Conservation (phyloP, 768 basidiomycete genomes). For the Leccinum subgranulosum region DNA sequence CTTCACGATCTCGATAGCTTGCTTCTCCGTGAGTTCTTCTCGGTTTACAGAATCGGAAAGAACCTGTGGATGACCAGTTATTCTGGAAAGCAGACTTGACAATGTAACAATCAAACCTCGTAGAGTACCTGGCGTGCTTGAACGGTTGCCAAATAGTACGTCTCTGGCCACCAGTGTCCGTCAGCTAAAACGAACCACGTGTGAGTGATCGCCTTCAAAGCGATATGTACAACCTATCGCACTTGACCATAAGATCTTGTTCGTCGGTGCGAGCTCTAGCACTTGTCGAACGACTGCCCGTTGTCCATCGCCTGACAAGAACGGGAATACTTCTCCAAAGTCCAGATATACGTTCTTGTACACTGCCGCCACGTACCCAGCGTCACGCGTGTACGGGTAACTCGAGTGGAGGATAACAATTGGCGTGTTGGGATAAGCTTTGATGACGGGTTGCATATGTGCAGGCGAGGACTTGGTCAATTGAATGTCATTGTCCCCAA, state of each 20-base stretch:
- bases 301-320: slow-evolving; percentile 63
- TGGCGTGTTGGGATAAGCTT: slow-evolving; percentile 53
- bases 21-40: slow-evolving; percentile 50
- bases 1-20: slow-evolving; percentile 53
- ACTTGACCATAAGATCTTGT: slow-evolving; percentile 84
- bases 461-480: slow-evolving; percentile 59
- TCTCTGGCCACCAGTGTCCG: slow-evolving; percentile 64
- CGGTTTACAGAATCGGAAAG: slow-evolving; percentile 46
- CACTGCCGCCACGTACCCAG: slow-evolving; percentile 69
- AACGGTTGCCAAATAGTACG: slow-evolving; percentile 61
- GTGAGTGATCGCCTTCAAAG: not conserved
- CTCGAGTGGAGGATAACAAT: slow-evolving; percentile 72
- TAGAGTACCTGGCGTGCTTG: slow-evolving; percentile 65
- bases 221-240: slow-evolving; percentile 16
- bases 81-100: slow-evolving; percentile 29
- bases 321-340: slow-evolving; percentile 77
- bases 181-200: slow-evolving; percentile 9
- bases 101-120: slow-evolving; percentile 38
- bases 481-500: slow-evolving; percentile 71
- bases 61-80: slow-evolving; percentile 54
- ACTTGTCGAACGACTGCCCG: slow-evolving; percentile 55
- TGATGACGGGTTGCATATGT: slow-evolving; percentile 65
- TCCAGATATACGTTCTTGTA: slow-evolving; percentile 77
- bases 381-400: slow-evolving; percentile 79
- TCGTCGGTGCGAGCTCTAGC: slow-evolving; percentile 70